Evolutionary conservation across 2,329 filamentous ascomycete genomes (phyloP).

Genomic region (Penicillium sp.): DNA sequence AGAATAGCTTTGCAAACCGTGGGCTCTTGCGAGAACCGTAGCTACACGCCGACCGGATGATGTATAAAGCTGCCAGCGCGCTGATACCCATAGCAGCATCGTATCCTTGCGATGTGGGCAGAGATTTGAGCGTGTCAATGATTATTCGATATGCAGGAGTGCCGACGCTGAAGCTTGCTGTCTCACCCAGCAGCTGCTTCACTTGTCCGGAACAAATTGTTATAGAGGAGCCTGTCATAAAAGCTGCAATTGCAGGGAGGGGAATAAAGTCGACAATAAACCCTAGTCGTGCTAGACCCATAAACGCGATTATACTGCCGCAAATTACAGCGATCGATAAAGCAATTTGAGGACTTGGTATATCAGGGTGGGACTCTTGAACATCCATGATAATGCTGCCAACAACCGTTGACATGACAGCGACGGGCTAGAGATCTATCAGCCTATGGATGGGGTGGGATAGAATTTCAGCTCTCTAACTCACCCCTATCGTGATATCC

Average conservation of each 20-base stretch:
- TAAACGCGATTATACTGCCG: slow-evolving; percentile 69
- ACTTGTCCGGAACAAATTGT: slow-evolving; percentile 10
- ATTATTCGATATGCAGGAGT: slow-evolving; percentile 75
- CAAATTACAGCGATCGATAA: slow-evolving; percentile 72
- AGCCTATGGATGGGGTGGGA: neutral
- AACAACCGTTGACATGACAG: slow-evolving; percentile 85
- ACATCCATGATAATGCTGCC: slow-evolving; percentile 73
- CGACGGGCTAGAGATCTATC: slow-evolving; percentile 64
- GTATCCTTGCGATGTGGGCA: slow-evolving; percentile 59
- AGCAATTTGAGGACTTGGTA: slow-evolving; percentile 65
- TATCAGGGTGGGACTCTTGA: slow-evolving; percentile 51
- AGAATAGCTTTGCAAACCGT: slow-evolving; percentile 67
- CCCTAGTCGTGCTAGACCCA: slow-evolving; percentile 74
- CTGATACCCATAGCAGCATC: slow-evolving; percentile 85
- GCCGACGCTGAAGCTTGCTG: slow-evolving; percentile 62
- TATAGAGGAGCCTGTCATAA: slow-evolving; percentile 13
- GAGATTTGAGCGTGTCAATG: slow-evolving; percentile 71
- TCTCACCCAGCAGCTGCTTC: slow-evolving; percentile 51
- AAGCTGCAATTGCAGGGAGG: slow-evolving; percentile 9
- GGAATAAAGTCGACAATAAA: slow-evolving; percentile 15
- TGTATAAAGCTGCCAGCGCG: slow-evolving; percentile 71
- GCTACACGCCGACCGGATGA: slow-evolving; percentile 65
- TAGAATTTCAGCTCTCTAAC: slow-evolving; percentile 32
- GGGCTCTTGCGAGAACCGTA: slow-evolving; percentile 66
- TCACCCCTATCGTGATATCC: slow-evolving; percentile 88